Conservation (phyloP, 345 rosid genomes). For the Salix dunnii region DNA sequence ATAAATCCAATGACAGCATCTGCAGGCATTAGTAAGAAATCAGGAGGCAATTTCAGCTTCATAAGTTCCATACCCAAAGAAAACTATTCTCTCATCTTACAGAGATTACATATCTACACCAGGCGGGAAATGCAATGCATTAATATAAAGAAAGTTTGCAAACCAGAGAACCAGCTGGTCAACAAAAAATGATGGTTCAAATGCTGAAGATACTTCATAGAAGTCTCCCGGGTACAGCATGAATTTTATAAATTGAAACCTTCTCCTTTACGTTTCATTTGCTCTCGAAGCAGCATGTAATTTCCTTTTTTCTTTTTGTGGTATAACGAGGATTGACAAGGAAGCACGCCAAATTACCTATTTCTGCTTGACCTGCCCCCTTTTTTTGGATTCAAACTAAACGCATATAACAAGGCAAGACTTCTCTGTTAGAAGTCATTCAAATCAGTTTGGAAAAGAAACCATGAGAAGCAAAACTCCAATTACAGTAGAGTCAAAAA, state of each 20-base stretch:
- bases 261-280: neutral
- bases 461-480: constrained; percentile 6
- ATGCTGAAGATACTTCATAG: too few relatives aligned
- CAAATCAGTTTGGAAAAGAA: neutral
- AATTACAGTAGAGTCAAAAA: constrained; percentile 1
- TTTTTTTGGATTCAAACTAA: too few relatives aligned
- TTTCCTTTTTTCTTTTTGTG: neutral
- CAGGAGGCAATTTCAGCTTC: too few relatives aligned
- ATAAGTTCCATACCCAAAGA: neutral
- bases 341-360: neutral
- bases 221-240: too few relatives aligned
- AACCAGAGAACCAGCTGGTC: too few relatives aligned
- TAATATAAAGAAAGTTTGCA: too few relatives aligned
- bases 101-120: too few relatives aligned
- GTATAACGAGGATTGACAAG: neutral
- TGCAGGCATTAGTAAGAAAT: neutral
- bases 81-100: neutral
- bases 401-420: too few relatives aligned
- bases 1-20: neutral
- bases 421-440: too few relatives aligned
- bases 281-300: neutral
- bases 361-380: neutral
- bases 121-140: too few relatives aligned
- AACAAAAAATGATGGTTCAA: too few relatives aligned
- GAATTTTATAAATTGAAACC: neutral